Evolutionary conservation across 2,329 filamentous ascomycete genomes (phyloP).

Genomic region (Lasiodiplodia sp.): DNA sequence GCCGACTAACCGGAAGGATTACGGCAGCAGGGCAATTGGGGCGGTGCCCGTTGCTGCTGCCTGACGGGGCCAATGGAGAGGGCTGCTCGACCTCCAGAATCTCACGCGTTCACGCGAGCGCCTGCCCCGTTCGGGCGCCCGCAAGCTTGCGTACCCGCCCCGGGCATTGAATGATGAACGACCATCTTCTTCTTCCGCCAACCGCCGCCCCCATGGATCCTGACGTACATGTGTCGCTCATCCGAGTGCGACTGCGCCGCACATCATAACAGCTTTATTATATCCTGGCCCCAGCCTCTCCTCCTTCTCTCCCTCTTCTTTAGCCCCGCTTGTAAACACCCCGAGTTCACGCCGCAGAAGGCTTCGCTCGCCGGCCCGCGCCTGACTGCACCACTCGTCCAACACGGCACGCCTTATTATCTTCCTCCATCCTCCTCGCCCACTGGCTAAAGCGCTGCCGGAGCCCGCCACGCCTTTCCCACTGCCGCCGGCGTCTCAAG

Average conservation of each 20-base stretch:
- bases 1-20: conserved; percentile 24
- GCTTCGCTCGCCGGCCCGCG: conserved; percentile 1
- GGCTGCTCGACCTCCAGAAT: neutral
- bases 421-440: neutral
- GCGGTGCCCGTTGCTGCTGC: neutral
- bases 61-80: neutral
- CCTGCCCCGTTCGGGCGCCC: conserved; percentile 10
- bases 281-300: neutral
- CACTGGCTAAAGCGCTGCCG: neutral
- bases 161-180: neutral
- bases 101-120: conserved; percentile 20
- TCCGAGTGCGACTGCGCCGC: conserved; percentile 5
- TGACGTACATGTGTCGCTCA: neutral
- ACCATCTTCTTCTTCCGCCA: neutral
- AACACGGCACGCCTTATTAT: neutral
- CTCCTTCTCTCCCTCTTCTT: neutral
- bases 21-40: too few relatives aligned
- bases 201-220: neutral
- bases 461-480: neutral
- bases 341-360: neutral
- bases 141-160: neutral
- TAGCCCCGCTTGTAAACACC: neutral
- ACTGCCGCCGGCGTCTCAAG: neutral
- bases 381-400: neutral
- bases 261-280: conserved; percentile 4